phyloP scores from a whole-genome alignment of 2,329 filamentous ascomycete genomes.

The Herpotrichia juniperi region DNA sequence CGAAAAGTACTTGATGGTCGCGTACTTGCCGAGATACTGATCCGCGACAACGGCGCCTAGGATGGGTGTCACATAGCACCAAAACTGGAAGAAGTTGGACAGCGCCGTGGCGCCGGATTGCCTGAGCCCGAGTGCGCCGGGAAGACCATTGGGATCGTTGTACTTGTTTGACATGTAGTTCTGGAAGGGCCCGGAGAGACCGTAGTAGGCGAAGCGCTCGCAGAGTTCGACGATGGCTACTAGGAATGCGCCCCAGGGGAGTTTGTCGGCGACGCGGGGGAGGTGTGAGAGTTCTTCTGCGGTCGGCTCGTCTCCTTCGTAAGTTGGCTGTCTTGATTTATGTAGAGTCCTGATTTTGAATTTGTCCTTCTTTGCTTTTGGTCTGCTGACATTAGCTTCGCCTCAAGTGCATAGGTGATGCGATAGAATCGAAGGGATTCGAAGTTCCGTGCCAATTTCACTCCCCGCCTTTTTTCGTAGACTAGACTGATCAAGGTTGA shows the following conservation, averaged over 20 bases:
- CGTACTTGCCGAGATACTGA: constrained; percentile 71
- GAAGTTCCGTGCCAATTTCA: neutral
- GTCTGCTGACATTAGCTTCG: neutral
- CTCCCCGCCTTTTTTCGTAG: too few species aligned
- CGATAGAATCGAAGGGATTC: too few species aligned
- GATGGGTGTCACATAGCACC: constrained; percentile 56
- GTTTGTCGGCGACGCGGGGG: constrained; percentile 48
- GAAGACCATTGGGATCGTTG: constrained; percentile 47
- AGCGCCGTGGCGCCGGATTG: constrained; percentile 53
- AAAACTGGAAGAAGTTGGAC: constrained; percentile 57
- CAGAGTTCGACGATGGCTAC: constrained; percentile 57
- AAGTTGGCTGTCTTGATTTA: constrained; percentile 6
- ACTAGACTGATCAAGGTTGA: neutral
- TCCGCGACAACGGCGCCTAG: constrained; percentile 65
- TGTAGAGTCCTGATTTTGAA: neutral
- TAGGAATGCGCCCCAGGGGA: constrained; percentile 53
- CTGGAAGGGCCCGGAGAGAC: constrained; percentile 55
- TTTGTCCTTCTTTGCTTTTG: neutral
- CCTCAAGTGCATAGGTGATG: too few species aligned
- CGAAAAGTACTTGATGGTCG: constrained; percentile 71
- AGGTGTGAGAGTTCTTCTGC: constrained; percentile 32
- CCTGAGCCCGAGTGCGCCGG: constrained; percentile 48
- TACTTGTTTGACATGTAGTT: constrained; percentile 56
- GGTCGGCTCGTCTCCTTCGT: constrained; percentile 29
- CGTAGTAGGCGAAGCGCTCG: constrained; percentile 56